phyloP scores from a whole-genome alignment of 75 land plant genomes.

The Ceratopteris richardii region DNA sequence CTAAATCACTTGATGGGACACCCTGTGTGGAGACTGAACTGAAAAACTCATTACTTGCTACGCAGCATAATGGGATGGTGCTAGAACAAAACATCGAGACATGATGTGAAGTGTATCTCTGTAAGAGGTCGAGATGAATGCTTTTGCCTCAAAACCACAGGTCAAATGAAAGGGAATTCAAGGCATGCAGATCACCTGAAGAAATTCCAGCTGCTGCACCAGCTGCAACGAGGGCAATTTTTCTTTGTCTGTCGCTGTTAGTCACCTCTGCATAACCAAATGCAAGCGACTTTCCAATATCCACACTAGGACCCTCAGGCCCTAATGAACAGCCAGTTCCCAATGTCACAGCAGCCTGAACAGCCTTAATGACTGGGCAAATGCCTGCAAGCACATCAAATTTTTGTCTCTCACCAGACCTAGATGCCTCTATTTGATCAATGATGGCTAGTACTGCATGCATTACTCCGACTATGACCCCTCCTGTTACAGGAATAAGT shows the following conservation, averaged over 20 bases:
- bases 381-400: slow-evolving; percentile 68
- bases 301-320: slow-evolving; percentile 99
- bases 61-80: no score
- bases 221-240: slow-evolving; percentile 94
- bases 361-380: slow-evolving; percentile 81
- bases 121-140: no score
- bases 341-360: slow-evolving; percentile 90
- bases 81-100: no score
- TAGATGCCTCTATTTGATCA: slow-evolving; percentile 67
- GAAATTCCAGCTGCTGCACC: slow-evolving; percentile 99
- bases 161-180: no score
- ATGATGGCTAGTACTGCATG: slow-evolving; percentile 75
- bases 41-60: no score
- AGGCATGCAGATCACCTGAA: slow-evolving; percentile 49
- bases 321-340: slow-evolving; percentile 98
- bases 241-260: slow-evolving; percentile 88
- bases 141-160: no score
- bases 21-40: no score
- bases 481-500: slow-evolving; percentile 85
- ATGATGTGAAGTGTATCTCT: no score
- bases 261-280: slow-evolving; percentile 71
- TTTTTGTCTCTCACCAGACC: slow-evolving; percentile 39
- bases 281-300: slow-evolving; percentile 97
- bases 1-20: no score
- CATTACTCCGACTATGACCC: slow-evolving; percentile 93